Conservation (phyloP, 176 grass and related monocot species). For the Melocanna baccifera region DNA sequence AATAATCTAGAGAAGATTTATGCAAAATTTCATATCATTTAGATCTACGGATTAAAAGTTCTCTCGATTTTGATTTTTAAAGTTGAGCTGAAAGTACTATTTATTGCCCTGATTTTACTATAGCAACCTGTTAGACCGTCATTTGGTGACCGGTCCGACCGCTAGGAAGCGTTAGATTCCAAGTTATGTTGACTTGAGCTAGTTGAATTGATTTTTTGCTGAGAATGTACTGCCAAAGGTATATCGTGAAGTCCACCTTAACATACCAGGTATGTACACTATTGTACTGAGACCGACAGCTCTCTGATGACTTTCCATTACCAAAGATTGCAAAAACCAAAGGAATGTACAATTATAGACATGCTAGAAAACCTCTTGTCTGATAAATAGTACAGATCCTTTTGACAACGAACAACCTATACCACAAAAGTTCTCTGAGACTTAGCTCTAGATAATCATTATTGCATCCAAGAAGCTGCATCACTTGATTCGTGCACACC, state of each 20-base stretch:
- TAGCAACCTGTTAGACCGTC: too few species aligned
- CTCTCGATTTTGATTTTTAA: too few species aligned
- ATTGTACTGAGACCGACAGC: neutral
- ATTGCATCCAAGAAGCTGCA: conserved; percentile 35
- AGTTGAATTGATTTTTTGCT: too few species aligned
- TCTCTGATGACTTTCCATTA: conserved; percentile 19
- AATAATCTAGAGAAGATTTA: too few species aligned
- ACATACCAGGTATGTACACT: conserved; percentile 12
- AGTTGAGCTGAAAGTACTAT: too few species aligned
- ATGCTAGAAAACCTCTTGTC: conserved; percentile 29
- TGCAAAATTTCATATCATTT: too few species aligned
- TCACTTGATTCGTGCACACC: conserved; percentile 34
- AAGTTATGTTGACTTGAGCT: too few species aligned
- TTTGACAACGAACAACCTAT: conserved; percentile 55
- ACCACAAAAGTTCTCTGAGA: conserved; percentile 53
- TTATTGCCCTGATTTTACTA: too few species aligned
- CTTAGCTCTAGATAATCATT: conserved; percentile 56
- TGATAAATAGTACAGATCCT: conserved; percentile 45
- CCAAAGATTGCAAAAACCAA: conserved; percentile 25
- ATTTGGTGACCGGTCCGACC: too few species aligned
- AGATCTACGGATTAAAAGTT: too few species aligned
- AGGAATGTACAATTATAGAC: conserved; percentile 27
- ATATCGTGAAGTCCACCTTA: conserved; percentile 1
- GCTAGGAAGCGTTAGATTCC: too few species aligned
- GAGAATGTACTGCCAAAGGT: neutral